Conservation (phyloP, 805 yeast genomes). For the Candida morakotiae region DNA sequence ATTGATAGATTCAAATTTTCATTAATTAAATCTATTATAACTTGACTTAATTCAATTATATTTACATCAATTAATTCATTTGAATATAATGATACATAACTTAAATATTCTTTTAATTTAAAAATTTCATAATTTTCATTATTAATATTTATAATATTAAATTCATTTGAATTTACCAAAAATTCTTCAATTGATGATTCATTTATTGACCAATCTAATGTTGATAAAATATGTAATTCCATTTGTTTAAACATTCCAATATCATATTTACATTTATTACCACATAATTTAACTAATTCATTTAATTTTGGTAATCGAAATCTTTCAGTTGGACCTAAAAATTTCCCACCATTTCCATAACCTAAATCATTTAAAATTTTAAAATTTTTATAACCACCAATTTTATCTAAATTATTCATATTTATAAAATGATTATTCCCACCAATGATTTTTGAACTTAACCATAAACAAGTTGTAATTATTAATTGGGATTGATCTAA, state of each 20-base stretch:
- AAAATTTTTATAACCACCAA: constrained; percentile 12
- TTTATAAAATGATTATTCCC: constrained; percentile 68
- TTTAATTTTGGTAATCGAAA: constrained; percentile 68
- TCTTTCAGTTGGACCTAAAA: constrained; percentile 67
- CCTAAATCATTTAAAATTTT: constrained; percentile 36
- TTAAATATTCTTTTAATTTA: constrained; percentile 45
- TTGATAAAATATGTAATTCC: constrained; percentile 44
- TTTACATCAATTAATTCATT: constrained; percentile 38
- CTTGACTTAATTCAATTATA: constrained; percentile 25
- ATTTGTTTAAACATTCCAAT: constrained; percentile 55
- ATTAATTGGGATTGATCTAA: constrained; percentile 87
- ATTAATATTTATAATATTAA: constrained; percentile 15
- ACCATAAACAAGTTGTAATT: constrained; percentile 89
- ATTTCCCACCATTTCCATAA: constrained; percentile 53
- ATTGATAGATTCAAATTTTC: constrained; percentile 17
- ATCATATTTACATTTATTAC: constrained; percentile 52
- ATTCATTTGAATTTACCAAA: constrained; percentile 31
- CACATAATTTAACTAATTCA: constrained; percentile 71
- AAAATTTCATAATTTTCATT: constrained; percentile 27
- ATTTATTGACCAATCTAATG: constrained; percentile 60
- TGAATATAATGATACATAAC: constrained; percentile 47
- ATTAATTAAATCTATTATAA: constrained; percentile 28
- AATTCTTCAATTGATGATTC: constrained; percentile 52
- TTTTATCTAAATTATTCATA: constrained; percentile 21
- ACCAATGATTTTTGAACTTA: constrained; percentile 80